Evolutionary conservation across 2,329 filamentous ascomycete genomes (phyloP).

Genomic region (Botrytis pseudocinerea): DNA sequence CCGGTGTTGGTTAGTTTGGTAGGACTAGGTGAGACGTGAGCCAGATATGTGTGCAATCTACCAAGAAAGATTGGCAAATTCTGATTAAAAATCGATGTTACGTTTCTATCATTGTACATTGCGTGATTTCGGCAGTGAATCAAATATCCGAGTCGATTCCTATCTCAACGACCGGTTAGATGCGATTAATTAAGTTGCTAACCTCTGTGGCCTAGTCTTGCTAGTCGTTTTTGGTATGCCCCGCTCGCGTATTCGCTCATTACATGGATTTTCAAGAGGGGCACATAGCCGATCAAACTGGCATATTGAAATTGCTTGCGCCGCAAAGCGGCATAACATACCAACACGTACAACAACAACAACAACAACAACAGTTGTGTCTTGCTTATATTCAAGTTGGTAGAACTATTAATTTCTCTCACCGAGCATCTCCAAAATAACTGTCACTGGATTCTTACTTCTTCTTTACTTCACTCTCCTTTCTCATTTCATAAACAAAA

Average conservation of each 20-base stretch:
- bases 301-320: background rate
- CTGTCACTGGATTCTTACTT: background rate
- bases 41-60: background rate
- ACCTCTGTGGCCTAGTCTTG: too few relatives aligned
- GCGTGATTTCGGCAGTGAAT: background rate
- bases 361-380: background rate
- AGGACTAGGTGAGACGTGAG: background rate
- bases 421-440: fast-evolving
- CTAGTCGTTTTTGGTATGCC: background rate
- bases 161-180: background rate
- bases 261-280: background rate
- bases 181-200: background rate
- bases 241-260: background rate
- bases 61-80: background rate
- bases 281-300: background rate
- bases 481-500: background rate
- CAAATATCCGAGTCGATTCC: background rate
- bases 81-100: fast-evolving
- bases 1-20: background rate
- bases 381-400: background rate
- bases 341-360: background rate
- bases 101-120: background rate
- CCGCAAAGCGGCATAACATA: background rate
- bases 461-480: background rate
- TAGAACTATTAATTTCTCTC: background rate